Evolutionary conservation across 371 early-diverging fungal genomes (phyloP).

Genomic region (Apophysomyces sp.): DNA sequence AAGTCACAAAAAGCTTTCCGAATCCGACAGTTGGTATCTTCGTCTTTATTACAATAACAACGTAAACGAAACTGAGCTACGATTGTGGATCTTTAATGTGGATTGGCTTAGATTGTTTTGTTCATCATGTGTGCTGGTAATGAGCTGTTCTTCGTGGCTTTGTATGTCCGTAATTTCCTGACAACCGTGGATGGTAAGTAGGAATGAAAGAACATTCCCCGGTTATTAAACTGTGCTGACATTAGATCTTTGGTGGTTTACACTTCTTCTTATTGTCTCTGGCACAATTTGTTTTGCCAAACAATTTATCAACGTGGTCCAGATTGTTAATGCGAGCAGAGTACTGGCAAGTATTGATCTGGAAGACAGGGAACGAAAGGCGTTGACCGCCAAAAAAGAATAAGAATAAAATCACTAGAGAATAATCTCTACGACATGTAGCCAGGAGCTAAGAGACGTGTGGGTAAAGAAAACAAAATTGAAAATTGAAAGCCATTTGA

Average conservation of each 20-base stretch:
- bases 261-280: slow-evolving; percentile 48
- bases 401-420: too few relatives aligned
- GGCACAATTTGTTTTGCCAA: slow-evolving; percentile 82
- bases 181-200: slow-evolving; percentile 31
- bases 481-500: too few relatives aligned
- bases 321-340: slow-evolving; percentile 84
- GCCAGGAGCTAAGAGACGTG: too few relatives aligned
- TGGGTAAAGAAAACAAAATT: too few relatives aligned
- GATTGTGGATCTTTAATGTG: neutral
- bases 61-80: slow-evolving; percentile 29
- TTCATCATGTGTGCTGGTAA: slow-evolving; percentile 91
- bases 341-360: slow-evolving; percentile 75
- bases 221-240: neutral
- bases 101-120: slow-evolving; percentile 62
- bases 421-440: too few relatives aligned
- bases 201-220: neutral
- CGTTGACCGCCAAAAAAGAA: slow-evolving; percentile 21
- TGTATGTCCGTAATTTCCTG: slow-evolving; percentile 68
- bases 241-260: slow-evolving; percentile 25
- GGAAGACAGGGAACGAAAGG: slow-evolving; percentile 50
- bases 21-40: slow-evolving; percentile 71
- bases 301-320: slow-evolving; percentile 89
- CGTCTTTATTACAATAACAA: slow-evolving; percentile 90
- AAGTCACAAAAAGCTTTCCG: slow-evolving; percentile 85
- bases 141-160: slow-evolving; percentile 84